These are phyloP conservation scores for Batkoa obscura DNA, from an alignment of 371 early-diverging fungal species.

Conservation along the genomic window DNA sequence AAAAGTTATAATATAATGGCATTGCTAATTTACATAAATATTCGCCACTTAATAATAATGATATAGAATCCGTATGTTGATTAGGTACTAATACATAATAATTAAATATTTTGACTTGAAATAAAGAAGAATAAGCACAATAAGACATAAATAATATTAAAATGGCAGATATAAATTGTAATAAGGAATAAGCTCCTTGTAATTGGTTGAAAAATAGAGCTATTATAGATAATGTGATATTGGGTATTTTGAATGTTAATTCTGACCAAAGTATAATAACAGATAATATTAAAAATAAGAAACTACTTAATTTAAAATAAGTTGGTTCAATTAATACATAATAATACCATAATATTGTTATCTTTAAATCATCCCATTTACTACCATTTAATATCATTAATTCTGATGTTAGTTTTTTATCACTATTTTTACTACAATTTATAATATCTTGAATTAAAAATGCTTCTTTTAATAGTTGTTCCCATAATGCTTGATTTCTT, in stretches of 20 bases:
- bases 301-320: neutral
- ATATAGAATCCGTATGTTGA: neutral
- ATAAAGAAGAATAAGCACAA: neutral
- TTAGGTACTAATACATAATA: conserved; percentile 5
- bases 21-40: neutral
- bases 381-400: neutral
- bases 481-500: conserved; percentile 16
- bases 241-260: neutral
- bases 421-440: conserved; percentile 21
- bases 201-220: neutral
- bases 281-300: neutral
- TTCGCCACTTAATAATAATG: neutral
- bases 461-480: conserved; percentile 28
- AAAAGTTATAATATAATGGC: neutral
- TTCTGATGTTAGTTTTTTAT: conserved; percentile 8
- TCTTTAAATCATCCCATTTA: neutral
- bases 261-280: conserved; percentile 1
- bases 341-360: neutral
- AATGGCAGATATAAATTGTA: neutral
- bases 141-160: neutral
- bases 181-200: neutral
- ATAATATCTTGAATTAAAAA: conserved; percentile 43
- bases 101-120: conserved; percentile 3
- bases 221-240: neutral
- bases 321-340: neutral